phyloP scores from a whole-genome alignment of 2,329 filamentous ascomycete genomes.

The Claviceps capensis region DNA sequence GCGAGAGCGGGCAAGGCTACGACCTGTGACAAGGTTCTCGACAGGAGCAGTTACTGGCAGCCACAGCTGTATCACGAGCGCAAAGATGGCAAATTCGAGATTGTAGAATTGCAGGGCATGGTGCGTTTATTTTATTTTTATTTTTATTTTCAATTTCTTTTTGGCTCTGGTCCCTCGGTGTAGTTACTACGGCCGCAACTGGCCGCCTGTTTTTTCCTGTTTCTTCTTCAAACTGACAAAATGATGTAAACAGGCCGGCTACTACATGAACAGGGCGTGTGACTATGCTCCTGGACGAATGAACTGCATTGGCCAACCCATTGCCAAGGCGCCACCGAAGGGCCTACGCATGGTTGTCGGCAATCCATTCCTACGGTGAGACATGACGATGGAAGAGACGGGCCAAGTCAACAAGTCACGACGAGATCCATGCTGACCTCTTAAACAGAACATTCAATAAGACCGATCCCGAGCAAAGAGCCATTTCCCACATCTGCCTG shows the following conservation, averaged over 20 bases:
- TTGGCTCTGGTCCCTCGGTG: not conserved
- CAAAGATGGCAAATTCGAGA: conserved; percentile 40
- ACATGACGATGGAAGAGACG: too few species aligned
- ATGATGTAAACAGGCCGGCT: conserved; percentile 10
- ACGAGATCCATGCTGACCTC: not conserved
- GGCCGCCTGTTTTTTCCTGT: too few species aligned
- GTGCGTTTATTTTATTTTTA: conserved; percentile 8
- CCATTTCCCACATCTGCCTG: conserved; percentile 44
- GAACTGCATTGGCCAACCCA: conserved; percentile 10
- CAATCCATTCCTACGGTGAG: conserved; percentile 31
- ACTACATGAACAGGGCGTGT: conserved; percentile 16
- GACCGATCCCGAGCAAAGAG: conserved; percentile 30
- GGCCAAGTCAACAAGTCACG: not conserved
- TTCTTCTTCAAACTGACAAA: too few species aligned
- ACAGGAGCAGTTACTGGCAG: conserved; percentile 57
- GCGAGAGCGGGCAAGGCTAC: conserved; percentile 45
- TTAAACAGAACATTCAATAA: conserved; percentile 24
- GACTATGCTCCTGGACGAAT: conserved; percentile 13
- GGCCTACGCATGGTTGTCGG: conserved; percentile 56
- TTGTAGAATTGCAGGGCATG: conserved; percentile 18
- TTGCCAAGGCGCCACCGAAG: conserved; percentile 43
- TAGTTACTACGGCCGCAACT: too few species aligned
- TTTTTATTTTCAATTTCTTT: not conserved
- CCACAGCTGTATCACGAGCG: conserved; percentile 39
- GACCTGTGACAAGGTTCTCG: conserved; percentile 47